Evolutionary conservation across 192 early-diverging fungal genomes (phyloP), one percentile per base, ranked within the genome.

Genomic region (Dissophora globulifera): DNA sequence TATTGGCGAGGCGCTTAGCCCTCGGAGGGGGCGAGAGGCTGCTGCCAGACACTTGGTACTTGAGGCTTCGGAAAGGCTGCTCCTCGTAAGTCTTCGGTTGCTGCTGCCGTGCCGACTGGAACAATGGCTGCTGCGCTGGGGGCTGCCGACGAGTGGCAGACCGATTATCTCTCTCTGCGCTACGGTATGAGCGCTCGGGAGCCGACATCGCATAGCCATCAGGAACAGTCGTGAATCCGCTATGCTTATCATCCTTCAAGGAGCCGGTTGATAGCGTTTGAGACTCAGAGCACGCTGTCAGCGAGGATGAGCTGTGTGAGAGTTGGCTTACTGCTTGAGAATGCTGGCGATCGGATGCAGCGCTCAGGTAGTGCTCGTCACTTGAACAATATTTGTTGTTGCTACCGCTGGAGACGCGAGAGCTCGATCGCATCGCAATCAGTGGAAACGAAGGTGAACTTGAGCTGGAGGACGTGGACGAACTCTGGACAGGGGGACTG

Each of bases 1-100:
- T 25, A 43, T 46, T 46, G 55, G 66, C 25, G 11, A 58, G 45
- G 4, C 66, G 55, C 38, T 58, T 49, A 16, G 55, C 2, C 22
- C 67, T 50, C 31, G 67, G 67, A 25, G 67, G 67, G 8, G 67
- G 67, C n/a, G 67, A 69, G 32, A 69, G 67, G 3, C 67, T 58
- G 22, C 60, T 69, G 15, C 26, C 5, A 2, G 67, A 60, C 4
- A 31, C 22, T 6, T 54, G 40, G 31, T 69, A 60, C 31, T 59
- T 56, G 23, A 60, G 11, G 19, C 19, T 45, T 8, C 23, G 31
- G 50, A n/a, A 51, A 42, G 47, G 38, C 52, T 54, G 19, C 15
- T 43, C 42, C 13, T 46, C 33, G 9, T 59, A 17, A 31, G n/a
- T 38, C 31, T 59, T 23, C 1, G 33, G 31, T 7, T 30, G 51